These are phyloP conservation scores for Lentinula detonsa DNA, from an alignment of 768 basidiomycete species.

Conservation along the genomic window DNA sequence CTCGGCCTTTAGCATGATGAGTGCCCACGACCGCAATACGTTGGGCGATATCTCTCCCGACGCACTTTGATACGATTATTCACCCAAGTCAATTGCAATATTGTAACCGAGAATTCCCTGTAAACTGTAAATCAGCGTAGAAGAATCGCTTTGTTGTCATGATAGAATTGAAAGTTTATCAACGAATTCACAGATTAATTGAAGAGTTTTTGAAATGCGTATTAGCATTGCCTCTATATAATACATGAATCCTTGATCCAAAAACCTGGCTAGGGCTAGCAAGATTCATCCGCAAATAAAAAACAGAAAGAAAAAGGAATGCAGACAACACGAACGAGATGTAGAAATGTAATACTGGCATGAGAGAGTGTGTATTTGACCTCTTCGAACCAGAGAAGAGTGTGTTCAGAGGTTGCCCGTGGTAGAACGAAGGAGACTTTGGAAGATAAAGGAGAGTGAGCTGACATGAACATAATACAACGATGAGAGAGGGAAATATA, in stretches of 20 bases:
- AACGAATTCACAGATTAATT: too few species aligned
- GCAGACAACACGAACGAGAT: conserved; percentile 19
- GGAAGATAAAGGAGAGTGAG: conserved; percentile 10
- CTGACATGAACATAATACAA: conserved; percentile 1
- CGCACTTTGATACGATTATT: conserved; percentile 38
- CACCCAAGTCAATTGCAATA: neutral
- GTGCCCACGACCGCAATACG: conserved; percentile 46
- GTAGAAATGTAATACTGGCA: conserved; percentile 3
- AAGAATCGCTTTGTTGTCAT: too few species aligned
- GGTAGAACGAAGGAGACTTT: conserved; percentile 4
- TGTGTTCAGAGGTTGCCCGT: conserved; percentile 2
- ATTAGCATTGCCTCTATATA: conserved; percentile 33
- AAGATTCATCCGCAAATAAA: conserved; percentile 2
- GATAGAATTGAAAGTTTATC: too few species aligned
- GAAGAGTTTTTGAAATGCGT: conserved; percentile 19
- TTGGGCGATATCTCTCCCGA: conserved; percentile 69
- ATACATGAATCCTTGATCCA: conserved; percentile 29
- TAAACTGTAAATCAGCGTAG: too few species aligned
- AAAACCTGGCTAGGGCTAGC: conserved; percentile 24
- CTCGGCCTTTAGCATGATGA: conserved; percentile 57
- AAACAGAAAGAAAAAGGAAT: conserved; percentile 18
- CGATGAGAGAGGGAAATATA: conserved; percentile 1
- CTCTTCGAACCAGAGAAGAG: conserved; percentile 12
- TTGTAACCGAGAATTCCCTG: too few species aligned
- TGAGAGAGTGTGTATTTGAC: conserved; percentile 6